Evolutionary conservation across 2,329 filamentous ascomycete genomes (phyloP), one percentile per base, ranked within the genome.

Genomic region (Cladosporium sp.): DNA sequence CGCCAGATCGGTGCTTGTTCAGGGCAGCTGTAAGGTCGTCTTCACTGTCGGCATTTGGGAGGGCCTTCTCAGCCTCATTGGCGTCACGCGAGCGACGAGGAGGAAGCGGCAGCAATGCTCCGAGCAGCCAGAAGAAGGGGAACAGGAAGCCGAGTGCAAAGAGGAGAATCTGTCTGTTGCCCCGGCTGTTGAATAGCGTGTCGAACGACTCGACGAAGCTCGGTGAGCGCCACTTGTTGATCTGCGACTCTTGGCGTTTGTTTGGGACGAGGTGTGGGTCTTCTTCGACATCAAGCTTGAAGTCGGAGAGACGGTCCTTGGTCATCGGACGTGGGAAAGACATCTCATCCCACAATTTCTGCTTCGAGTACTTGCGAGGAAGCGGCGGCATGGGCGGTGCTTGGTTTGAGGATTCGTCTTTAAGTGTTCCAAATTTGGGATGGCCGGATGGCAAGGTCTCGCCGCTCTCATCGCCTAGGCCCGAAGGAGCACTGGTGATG

Each of bases 111-210:
- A 74, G 61, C 1, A 72, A 59, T 1, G 72, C 70, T 5, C 64
- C 72, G 1, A 74, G 34, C 61, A 73, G 70, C 72, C 72, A 74
- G 39, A 69, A 61, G 2, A 72, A 42, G 3, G 72, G 72, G 51
- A 67, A 69, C 5, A 73, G 49, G 62, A 74, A 74, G 34, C 72
- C 72, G 7, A 72, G 60, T 15, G 65, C 65, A 61, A 74, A 74
- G 19, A 72, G 63, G 8, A 73, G 60, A 39, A 73, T 69, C 50
- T 74, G 72, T 5, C 71, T 63, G 45, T 73, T 73, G 54, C 70
- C 67, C 19, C 68, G 66, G 11, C 65, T 68, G 28, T 63, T 63
- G 37, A 73, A 57, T 14, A 73, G 61, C 3, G 67, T 70, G 58
- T 69, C 68, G 14, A 73, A 64, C 11, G 65, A 67, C 49, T 73